These are phyloP conservation scores for Chlamydomonas applanata DNA, from an alignment of 139 green algal genomes.

Conservation along the genomic window DNA sequence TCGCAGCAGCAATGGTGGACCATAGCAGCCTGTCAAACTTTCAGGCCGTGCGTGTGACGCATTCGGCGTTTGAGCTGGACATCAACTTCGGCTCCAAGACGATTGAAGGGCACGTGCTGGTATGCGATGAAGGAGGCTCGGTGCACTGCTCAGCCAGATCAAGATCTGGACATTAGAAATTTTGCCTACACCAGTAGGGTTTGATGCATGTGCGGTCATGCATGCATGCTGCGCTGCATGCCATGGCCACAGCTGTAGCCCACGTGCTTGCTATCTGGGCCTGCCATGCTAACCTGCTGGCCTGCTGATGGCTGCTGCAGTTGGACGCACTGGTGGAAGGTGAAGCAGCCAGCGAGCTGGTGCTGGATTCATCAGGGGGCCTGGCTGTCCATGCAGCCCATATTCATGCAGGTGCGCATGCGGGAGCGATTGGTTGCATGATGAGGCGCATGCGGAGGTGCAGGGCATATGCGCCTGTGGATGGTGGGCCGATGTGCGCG, in stretches of 20 bases:
- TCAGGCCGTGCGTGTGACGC: conserved; percentile 5
- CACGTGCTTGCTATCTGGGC: not conserved
- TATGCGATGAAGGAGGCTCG: not conserved
- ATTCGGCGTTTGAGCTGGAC: conserved; percentile 37
- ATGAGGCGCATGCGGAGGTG: too few relatives aligned
- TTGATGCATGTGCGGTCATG: not conserved
- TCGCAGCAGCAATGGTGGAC: conserved; percentile 9
- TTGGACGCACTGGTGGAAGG: conserved; percentile 16
- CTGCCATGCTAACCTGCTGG: not conserved
- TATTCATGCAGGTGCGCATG: conserved; percentile 8
- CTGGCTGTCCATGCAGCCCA: conserved; percentile 41
- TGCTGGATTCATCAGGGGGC: conserved; percentile 60
- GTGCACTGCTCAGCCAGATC: not conserved
- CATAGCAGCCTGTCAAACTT: conserved; percentile 30
- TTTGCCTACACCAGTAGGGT: not conserved
- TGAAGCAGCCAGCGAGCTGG: conserved; percentile 26
- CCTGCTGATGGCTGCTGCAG: conserved; percentile 8
- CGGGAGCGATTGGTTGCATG: too few relatives aligned
- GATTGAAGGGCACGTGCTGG: conserved; percentile 45
- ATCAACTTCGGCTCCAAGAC: conserved; percentile 41
- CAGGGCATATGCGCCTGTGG: too few relatives aligned
- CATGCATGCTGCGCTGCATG: not conserved
- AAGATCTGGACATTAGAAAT: too few relatives aligned
- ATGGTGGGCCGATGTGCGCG: too few relatives aligned
- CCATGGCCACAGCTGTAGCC: too few relatives aligned